Percentiles rank a stretch among this genome's conserved stretches.
phyloP scores from a whole-genome alignment of 305 asterid species.

The Plantago lanceolata region DNA sequence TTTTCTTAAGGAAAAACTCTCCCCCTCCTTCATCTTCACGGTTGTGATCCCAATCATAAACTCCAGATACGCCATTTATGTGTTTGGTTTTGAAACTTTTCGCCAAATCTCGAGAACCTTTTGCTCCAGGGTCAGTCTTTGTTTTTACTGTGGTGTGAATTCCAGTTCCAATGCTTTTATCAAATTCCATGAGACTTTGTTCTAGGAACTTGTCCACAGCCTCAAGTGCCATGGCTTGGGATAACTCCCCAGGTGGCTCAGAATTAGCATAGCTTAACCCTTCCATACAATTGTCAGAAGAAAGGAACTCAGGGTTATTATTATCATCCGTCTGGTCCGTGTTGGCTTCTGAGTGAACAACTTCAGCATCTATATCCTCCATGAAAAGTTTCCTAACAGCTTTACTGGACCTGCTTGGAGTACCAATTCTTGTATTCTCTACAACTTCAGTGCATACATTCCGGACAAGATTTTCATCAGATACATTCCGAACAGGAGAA shows the following conservation, averaged over 20 bases:
- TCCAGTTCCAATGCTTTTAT: slow-evolving; percentile 30
- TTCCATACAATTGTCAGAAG: slow-evolving; percentile 42
- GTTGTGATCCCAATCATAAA: slow-evolving; percentile 77
- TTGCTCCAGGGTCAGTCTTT: slow-evolving; percentile 44
- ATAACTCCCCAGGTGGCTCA: slow-evolving; percentile 88
- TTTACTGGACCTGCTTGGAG: slow-evolving; percentile 37
- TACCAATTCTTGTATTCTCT: slow-evolving; percentile 31
- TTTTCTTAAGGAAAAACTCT: slow-evolving; percentile 71
- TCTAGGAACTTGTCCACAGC: slow-evolving; percentile 71
- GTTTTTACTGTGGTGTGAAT: slow-evolving; percentile 36
- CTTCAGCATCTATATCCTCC: slow-evolving; percentile 43
- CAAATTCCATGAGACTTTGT: slow-evolving; percentile 47
- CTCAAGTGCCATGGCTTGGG: slow-evolving; percentile 86
- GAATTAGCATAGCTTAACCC: slow-evolving; percentile 79
- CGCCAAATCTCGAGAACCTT: slow-evolving; percentile 65
- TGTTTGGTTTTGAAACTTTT: slow-evolving; percentile 37
- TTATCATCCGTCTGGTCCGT: slow-evolving; percentile 26
- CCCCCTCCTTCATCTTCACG: slow-evolving; percentile 91
- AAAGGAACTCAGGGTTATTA: slow-evolving; percentile 30
- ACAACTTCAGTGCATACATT: slow-evolving; percentile 18
- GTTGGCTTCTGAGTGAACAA: slow-evolving; percentile 34
- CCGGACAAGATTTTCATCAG: not conserved
- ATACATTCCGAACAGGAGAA: slow-evolving; percentile 5
- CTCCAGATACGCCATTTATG: slow-evolving; percentile 32
- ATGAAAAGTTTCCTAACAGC: slow-evolving; percentile 73